phyloP scores from a whole-genome alignment of 176 grass and related monocot genomes.

The Alloteropsis semialata region DNA sequence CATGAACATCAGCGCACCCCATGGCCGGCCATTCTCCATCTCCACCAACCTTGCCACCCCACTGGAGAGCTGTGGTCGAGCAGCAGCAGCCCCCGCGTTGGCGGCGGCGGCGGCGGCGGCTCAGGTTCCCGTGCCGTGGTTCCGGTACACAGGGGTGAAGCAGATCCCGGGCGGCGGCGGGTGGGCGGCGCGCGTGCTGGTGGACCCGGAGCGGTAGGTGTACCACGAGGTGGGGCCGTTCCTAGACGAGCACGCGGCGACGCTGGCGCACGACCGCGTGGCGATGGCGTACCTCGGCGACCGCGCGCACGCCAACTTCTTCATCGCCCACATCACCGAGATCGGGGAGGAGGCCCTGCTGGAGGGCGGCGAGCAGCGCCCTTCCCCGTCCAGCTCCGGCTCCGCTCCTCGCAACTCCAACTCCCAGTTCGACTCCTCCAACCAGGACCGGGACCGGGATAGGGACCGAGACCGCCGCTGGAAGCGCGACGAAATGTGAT shows the following conservation, averaged over 20 bases:
- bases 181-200: constrained; percentile 20
- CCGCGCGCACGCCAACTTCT: constrained; percentile 5
- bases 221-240: constrained; percentile 3
- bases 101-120: background rate
- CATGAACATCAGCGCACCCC: too few species aligned
- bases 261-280: constrained; percentile 46
- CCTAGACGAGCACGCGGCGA: constrained; percentile 15
- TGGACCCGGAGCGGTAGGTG: background rate
- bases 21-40: too few species aligned
- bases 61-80: background rate
- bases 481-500: too few species aligned
- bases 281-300: constrained; percentile 10
- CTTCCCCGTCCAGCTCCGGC: too few species aligned
- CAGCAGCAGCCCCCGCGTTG: background rate
- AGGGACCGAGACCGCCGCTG: too few species aligned
- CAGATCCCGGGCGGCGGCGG: background rate
- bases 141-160: constrained; percentile 7
- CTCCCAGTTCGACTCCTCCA: too few species aligned
- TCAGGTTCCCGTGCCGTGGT: background rate
- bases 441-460: too few species aligned
- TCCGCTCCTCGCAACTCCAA: too few species aligned
- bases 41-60: too few species aligned
- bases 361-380: background rate
- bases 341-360: background rate
- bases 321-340: background rate